Conservation (phyloP, 2,329 filamentous ascomycete species). For the Neofusicoccum cordaticola region DNA sequence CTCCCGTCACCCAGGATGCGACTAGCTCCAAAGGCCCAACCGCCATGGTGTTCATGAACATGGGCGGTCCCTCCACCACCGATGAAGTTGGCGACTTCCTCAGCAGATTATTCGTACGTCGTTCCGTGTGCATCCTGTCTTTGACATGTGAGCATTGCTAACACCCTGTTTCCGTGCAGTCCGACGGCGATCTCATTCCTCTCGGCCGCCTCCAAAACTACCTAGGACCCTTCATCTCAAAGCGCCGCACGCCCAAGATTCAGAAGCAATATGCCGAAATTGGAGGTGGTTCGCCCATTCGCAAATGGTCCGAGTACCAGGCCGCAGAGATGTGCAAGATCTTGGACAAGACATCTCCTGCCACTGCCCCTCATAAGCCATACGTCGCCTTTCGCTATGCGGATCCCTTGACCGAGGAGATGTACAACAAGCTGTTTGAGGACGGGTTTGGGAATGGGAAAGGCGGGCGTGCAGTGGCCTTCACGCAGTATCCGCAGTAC, state of each 20-base stretch:
- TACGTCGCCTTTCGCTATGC: constrained; percentile 98
- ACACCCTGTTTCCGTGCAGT: constrained; percentile 47
- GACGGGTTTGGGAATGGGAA: constrained; percentile 89
- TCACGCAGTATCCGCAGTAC: constrained; percentile 98
- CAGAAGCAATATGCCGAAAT: constrained; percentile 93
- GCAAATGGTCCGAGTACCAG: constrained; percentile 97
- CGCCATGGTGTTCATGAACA: constrained; percentile 98
- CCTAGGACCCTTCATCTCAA: constrained; percentile 82
- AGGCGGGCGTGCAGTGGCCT: constrained; percentile 91
- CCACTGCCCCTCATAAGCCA: constrained; percentile 93
- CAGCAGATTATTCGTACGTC: constrained; percentile 81
- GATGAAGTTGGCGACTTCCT: constrained; percentile 88
- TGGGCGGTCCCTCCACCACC: constrained; percentile 90
- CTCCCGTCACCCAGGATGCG: constrained; percentile 76
- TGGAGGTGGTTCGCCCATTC: constrained; percentile 94
- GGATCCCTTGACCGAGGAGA: constrained; percentile 87
- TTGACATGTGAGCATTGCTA: background rate
- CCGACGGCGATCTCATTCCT: constrained; percentile 93
- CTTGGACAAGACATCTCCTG: constrained; percentile 82
- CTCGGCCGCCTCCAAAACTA: constrained; percentile 88
- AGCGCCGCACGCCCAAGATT: constrained; percentile 89
- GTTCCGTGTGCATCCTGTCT: background rate
- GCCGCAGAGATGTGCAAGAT: constrained; percentile 96
- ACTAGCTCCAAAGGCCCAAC: constrained; percentile 75
- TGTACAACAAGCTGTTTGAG: constrained; percentile 76